Conservation (phyloP, 2,329 filamentous ascomycete species). For the Cryphonectria radicalis region DNA sequence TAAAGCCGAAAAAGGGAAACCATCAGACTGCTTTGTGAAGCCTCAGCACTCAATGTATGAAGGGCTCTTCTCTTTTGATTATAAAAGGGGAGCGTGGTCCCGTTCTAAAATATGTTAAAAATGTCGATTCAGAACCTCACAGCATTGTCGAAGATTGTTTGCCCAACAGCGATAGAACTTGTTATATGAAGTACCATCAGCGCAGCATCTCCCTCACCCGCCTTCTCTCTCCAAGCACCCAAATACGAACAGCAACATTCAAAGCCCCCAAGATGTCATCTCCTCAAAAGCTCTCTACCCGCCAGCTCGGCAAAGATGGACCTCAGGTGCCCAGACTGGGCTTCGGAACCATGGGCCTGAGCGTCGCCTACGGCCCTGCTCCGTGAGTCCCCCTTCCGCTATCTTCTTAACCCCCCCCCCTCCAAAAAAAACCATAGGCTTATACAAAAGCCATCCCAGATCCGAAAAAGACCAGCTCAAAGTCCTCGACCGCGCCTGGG, state of each 20-base stretch:
- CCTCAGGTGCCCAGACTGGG: conserved; percentile 35
- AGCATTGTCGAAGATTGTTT: neutral
- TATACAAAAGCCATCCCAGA: conserved; percentile 32
- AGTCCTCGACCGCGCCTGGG: conserved; percentile 55
- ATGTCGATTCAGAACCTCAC: neutral
- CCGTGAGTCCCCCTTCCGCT: conserved; percentile 23
- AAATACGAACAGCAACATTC: neutral
- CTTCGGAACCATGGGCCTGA: conserved; percentile 37
- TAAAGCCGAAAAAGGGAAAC: neutral
- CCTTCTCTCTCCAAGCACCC: neutral
- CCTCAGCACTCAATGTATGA: neutral
- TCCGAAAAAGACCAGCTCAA: conserved; percentile 55
- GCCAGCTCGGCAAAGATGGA: conserved; percentile 33
- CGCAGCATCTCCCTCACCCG: neutral
- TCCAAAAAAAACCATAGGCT: neutral
- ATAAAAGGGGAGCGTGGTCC: neutral
- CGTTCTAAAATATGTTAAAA: neutral
- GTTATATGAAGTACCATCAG: neutral
- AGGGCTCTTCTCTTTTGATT: neutral
- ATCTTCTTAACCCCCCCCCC: neutral
- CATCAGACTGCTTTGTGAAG: neutral
- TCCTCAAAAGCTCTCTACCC: conserved; percentile 18
- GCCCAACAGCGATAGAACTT: neutral
- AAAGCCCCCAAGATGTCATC: conserved; percentile 10
- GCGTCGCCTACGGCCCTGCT: conserved; percentile 30